Evolutionary conservation across 2,329 filamentous ascomycete species (phyloP), one percentile per base, ranked within the genome.

Genomic region (Dactylellina sp.): DNA sequence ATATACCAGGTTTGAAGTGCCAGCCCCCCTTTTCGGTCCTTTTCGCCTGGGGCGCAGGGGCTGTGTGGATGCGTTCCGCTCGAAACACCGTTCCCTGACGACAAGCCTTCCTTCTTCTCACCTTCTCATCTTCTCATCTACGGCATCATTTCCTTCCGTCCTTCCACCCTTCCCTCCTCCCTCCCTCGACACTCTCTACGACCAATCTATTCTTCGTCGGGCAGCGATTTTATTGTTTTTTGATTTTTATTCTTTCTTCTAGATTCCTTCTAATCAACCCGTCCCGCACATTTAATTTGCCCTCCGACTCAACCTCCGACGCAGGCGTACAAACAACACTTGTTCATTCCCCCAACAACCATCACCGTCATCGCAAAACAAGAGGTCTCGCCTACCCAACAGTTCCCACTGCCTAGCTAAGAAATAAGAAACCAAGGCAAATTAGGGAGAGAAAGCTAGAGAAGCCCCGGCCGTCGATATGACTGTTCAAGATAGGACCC

Each of bases 401-500:
- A 20, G n/a, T 11, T 44, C 24, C 40, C 25, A 12, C 60, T 18
- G 11, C 37, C 40, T 18, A 14, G n/a, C n/a, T 2, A 32, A 32
- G 28, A 32, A 5, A 32, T 32, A 32, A 32, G 28, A 32, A 32
- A 32, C 9, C 4, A 9, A 32, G 28, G 28, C 28, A 32, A 32
- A 4, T 5, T 32, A 32, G 9, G 9, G 28, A 32, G 28, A 32
- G 28, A 9, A 32, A 32, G 9, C 5, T 5, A 9, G 9, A 9
- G 9, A 32, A 32, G 28, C 4, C 28, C 28, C 28, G 9, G 87
- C 86, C 84, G 82, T 85, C 71, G 83, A 84, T 49, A 81, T 84
- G 61, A 94, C 93, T 57, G 96, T 98, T 81, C 95, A 99, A 85
- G 95, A 99, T 84, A 92, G 95, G 80, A 99, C 95, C 68, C 87